Conservation (phyloP, 2,329 filamentous ascomycete species). For the Stenocarpella maydis region DNA sequence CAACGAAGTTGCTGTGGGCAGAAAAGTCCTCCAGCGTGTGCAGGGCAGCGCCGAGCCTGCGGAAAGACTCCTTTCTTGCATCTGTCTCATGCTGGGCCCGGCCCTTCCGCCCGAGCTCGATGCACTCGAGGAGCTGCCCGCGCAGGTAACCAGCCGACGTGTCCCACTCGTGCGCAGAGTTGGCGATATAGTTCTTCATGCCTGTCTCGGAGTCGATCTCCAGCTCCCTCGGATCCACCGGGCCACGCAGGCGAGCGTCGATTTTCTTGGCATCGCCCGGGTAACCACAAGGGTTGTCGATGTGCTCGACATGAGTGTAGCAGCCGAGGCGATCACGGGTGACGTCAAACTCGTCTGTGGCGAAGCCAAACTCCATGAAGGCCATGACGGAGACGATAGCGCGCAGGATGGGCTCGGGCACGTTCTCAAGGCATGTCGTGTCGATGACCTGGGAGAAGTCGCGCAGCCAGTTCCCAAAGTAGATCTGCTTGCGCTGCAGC, state of each 20-base stretch:
- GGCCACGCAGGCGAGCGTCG: constrained; percentile 42
- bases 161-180: constrained; percentile 40
- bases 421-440: constrained; percentile 60
- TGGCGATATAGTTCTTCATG: constrained; percentile 47
- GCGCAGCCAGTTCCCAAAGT: constrained; percentile 44
- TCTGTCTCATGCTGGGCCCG: constrained; percentile 36
- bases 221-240: constrained; percentile 42
- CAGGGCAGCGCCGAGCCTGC: constrained; percentile 56
- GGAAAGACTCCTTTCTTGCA: constrained; percentile 40
- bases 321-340: constrained; percentile 59
- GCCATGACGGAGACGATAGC: constrained; percentile 62
- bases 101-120: constrained; percentile 40
- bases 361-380: constrained; percentile 65
- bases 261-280: constrained; percentile 42
- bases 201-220: constrained; percentile 43
- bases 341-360: constrained; percentile 64
- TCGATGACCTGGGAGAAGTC: constrained; percentile 65
- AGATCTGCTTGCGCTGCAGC: constrained; percentile 49
- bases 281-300: constrained; percentile 55
- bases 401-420: constrained; percentile 61
- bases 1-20: constrained; percentile 63
- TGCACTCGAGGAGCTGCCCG: constrained; percentile 40
- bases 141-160: constrained; percentile 44
- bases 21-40: constrained; percentile 63
- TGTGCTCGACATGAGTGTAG: constrained; percentile 62